Percentiles rank a stretch among this genome's conserved stretches.
Conservation (phyloP, 1,139 yeast species). For the Yamadazyma aaseri region DNA sequence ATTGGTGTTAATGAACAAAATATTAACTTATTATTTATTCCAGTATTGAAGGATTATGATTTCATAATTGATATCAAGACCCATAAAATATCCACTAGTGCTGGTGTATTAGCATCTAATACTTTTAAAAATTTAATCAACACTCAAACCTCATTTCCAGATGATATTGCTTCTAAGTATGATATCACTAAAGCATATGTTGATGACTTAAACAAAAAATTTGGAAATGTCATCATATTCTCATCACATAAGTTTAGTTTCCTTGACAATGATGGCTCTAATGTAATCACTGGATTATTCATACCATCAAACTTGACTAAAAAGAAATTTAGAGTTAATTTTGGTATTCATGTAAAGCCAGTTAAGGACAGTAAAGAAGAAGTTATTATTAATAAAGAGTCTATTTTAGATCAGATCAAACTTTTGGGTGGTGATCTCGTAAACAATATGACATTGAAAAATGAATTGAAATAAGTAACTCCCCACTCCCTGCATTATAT, state of each 20-base stretch:
- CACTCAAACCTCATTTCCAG: conserved; percentile 40
- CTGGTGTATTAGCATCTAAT: conserved; percentile 56
- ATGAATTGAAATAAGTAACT: neutral
- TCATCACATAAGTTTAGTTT: conserved; percentile 56
- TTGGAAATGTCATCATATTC: conserved; percentile 57
- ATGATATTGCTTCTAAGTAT: conserved; percentile 42
- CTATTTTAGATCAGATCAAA: conserved; percentile 68
- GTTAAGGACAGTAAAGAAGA: conserved; percentile 44
- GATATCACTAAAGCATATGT: conserved; percentile 59
- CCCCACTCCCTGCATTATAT: conserved; percentile 1
- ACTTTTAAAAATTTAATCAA: conserved; percentile 62
- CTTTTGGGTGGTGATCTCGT: conserved; percentile 74
- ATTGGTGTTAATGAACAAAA: conserved; percentile 46
- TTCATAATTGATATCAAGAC: conserved; percentile 63
- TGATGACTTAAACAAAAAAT: conserved; percentile 55
- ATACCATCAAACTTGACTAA: conserved; percentile 58
- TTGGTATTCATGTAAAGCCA: conserved; percentile 76
- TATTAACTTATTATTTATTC: conserved; percentile 63
- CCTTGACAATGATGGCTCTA: conserved; percentile 48
- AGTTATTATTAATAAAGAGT: conserved; percentile 72
- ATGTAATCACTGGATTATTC: conserved; percentile 76
- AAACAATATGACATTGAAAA: conserved; percentile 22
- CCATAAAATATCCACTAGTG: conserved; percentile 39
- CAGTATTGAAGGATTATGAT: conserved; percentile 83
- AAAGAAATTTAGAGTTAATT: conserved; percentile 74